Evolutionary conservation across 208 protist genomes (phyloP).

Genomic region (Leishmania tarentolae): DNA sequence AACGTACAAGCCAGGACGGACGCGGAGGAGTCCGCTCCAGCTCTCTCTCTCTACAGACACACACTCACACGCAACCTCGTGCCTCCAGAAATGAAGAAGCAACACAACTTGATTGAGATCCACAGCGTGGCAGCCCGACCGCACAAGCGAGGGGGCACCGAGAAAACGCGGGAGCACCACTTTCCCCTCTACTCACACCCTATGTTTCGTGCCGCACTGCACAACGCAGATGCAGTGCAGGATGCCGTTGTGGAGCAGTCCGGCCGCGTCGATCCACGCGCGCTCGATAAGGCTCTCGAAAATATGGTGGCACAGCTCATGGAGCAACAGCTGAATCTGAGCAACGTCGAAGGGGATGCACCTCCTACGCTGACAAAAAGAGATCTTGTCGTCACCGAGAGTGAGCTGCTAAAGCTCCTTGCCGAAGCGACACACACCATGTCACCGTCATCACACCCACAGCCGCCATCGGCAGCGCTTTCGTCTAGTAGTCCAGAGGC

Average conservation of each 20-base stretch:
- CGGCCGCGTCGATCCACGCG: slow-evolving; percentile 4
- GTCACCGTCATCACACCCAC: neutral
- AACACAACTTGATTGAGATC: neutral
- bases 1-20: neutral
- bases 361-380: neutral
- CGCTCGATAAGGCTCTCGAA: slow-evolving; percentile 42
- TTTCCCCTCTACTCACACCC: slow-evolving; percentile 82
- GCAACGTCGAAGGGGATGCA: neutral
- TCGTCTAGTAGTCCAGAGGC: neutral
- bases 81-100: slow-evolving; percentile 3
- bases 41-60: neutral
- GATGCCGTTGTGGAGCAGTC: slow-evolving; percentile 10
- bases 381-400: slow-evolving; percentile 10
- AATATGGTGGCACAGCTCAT: slow-evolving; percentile 53
- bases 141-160: slow-evolving; percentile 27
- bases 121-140: neutral
- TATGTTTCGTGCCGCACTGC: slow-evolving; percentile 40
- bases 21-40: neutral
- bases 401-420: slow-evolving; percentile 19
- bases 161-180: slow-evolving; percentile 39
- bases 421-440: neutral
- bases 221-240: slow-evolving; percentile 13
- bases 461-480: neutral
- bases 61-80: neutral
- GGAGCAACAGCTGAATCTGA: slow-evolving; percentile 17